phyloP scores from a whole-genome alignment of 768 basidiomycete genomes.

The Agaricus sinodeliciosus region DNA sequence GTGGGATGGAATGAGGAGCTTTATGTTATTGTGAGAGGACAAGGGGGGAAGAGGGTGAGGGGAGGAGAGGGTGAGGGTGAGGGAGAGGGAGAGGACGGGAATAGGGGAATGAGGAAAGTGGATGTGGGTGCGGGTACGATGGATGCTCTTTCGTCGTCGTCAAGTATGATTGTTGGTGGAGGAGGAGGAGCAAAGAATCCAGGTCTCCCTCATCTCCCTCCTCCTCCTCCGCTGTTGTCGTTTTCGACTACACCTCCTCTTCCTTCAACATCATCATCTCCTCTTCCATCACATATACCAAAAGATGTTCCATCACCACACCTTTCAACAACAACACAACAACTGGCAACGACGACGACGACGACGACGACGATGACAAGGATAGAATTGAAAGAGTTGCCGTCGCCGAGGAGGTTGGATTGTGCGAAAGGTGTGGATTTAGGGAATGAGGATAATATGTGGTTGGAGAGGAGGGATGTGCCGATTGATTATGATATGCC shows the following conservation, averaged over 20 bases:
- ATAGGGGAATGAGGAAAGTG: neutral
- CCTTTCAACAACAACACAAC: too few species aligned
- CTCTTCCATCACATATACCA: too few species aligned
- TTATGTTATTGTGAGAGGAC: slow-evolving; percentile 49
- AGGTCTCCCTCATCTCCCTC: too few species aligned
- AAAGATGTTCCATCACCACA: too few species aligned
- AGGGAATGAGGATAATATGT: slow-evolving; percentile 53
- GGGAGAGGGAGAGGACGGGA: too few species aligned
- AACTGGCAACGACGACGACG: too few species aligned
- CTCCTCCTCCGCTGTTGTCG: too few species aligned
- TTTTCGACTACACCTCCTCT: neutral
- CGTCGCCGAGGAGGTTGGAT: slow-evolving; percentile 48
- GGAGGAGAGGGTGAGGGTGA: too few species aligned
- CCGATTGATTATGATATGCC: slow-evolving; percentile 71
- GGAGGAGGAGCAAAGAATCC: too few species aligned
- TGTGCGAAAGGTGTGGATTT: slow-evolving; percentile 63
- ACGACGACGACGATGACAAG: neutral
- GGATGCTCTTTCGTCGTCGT: neutral
- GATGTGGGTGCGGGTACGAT: neutral
- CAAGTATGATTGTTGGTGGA: too few species aligned
- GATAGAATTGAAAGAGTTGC: slow-evolving; percentile 54
- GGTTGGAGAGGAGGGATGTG: slow-evolving; percentile 70
- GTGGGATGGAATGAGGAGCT: slow-evolving; percentile 72
- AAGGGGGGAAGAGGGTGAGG: neutral
- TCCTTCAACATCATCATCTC: neutral